Base-by-base conservation (phyloP, 805 yeast genomes). In the Metschnikowia lochheadii region DNA sequence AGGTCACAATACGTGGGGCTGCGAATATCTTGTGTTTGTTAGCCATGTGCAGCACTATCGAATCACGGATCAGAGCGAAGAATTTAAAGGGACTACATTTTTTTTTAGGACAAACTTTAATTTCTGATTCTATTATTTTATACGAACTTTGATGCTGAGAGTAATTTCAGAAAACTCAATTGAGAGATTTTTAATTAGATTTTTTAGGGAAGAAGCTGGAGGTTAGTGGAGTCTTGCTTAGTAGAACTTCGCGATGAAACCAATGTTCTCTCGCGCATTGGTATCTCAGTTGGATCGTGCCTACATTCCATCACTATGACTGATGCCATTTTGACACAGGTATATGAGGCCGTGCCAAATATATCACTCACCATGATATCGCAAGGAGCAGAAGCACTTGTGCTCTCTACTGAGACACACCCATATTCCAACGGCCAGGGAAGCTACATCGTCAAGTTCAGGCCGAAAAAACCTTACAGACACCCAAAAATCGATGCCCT, bases 361-460 rank as follows among this genome's bases (percentile, higher is more conserved):
- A 70, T 84, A 6, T 80, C 83, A 0, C 62, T 85, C 4, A 60
- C 65, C 1, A 71, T 80, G 29, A 70, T 89, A 2, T 87, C 95
- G 0, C 97, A 89, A 62, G 97, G 97, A 23, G 97, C 97, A 1
- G 97, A 89, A 64, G 96, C 96, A 0, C 75, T 89, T 10, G 90
- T 89, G 2, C 87, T 87, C 65, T 63, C 72, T 11, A 77, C 92
- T 0, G 52, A 65, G 1, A 63, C 63, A 2, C 96, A 89, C 65
- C 96, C 96, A 23, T 89, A 85, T 62, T 36, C 17, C 34, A 41
- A 34, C 13, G 21, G 44, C 10, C 34, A 49, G 35, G 29, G 57
- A 1, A 51, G 53, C 5, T 85, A 75, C 64, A 83, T 92, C 35
- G 75, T 89, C 54, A 94, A 94, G 65, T 91, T 78, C 65, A 78